phyloP scores from a whole-genome alignment of 1,284 basidiomycete species.

The Coniophora puteana region DNA sequence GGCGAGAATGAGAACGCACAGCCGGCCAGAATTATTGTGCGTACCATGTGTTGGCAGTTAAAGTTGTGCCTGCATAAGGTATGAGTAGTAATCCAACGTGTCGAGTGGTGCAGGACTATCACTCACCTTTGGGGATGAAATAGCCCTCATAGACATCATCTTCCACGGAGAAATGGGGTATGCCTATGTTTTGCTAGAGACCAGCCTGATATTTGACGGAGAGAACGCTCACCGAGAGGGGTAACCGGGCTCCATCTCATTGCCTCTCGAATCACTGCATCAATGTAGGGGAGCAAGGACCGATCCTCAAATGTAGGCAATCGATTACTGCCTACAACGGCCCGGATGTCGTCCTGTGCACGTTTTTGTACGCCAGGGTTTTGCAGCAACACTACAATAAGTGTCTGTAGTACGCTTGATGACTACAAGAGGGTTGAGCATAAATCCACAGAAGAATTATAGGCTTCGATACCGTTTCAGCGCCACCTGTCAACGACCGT shows the following conservation, averaged over 20 bases:
- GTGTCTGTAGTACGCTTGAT: too few species aligned
- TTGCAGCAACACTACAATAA: too few species aligned
- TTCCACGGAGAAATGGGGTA: slow-evolving; percentile 24
- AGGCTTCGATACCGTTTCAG: too few species aligned
- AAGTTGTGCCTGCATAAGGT: slow-evolving; percentile 10
- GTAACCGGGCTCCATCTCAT: slow-evolving; percentile 24
- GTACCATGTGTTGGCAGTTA: slow-evolving; percentile 28
- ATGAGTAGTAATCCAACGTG: background rate
- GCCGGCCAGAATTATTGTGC: background rate
- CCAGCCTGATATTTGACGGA: too few species aligned
- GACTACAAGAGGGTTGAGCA: too few species aligned
- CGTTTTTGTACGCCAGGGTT: too few species aligned
- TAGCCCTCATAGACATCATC: slow-evolving; percentile 23
- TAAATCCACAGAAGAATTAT: too few species aligned
- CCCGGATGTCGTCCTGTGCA: too few species aligned
- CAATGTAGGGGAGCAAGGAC: slow-evolving; percentile 27
- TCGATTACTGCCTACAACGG: slow-evolving; percentile 22
- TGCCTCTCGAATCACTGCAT: slow-evolving; percentile 26
- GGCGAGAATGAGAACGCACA: background rate
- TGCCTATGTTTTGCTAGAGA: too few species aligned
- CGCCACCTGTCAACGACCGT: too few species aligned
- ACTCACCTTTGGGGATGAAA: slow-evolving; percentile 24
- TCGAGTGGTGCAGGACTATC: too few species aligned
- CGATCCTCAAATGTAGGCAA: slow-evolving; percentile 27
- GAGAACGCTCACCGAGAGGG: too few species aligned